Evolutionary conservation across 1,139 yeast genomes (phyloP).

Genomic region (Saccharomycopsis phalli): DNA sequence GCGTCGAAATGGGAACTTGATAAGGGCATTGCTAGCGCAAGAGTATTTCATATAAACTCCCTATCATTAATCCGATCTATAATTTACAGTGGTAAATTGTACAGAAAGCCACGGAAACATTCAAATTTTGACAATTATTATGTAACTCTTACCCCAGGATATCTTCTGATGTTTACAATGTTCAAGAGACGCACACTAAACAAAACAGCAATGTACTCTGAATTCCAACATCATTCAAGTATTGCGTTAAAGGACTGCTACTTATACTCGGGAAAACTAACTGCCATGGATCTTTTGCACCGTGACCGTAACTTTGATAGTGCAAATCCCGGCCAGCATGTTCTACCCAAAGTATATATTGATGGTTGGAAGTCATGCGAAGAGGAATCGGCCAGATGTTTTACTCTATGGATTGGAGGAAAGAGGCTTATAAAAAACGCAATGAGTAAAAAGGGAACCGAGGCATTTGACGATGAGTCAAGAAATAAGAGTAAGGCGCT

Average conservation of each 20-base stretch:
- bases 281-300: constrained; percentile 48
- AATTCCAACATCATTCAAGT: constrained; percentile 42
- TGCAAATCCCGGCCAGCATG: constrained; percentile 43
- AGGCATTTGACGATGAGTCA: not conserved
- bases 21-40: constrained; percentile 46
- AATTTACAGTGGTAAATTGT: constrained; percentile 52
- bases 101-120: constrained; percentile 61
- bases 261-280: constrained; percentile 60
- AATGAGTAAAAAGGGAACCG: not conserved
- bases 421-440: constrained; percentile 36
- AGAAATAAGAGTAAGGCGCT: not conserved
- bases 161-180: constrained; percentile 43
- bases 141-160: constrained; percentile 66
- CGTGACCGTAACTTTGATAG: constrained; percentile 39
- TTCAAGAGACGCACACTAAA: constrained; percentile 30
- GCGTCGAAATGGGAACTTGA: constrained; percentile 46
- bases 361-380: constrained; percentile 86
- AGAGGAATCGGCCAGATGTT: constrained; percentile 62
- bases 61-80: constrained; percentile 53
- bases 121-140: constrained; percentile 51
- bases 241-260: constrained; percentile 63
- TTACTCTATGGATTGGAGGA: constrained; percentile 76
- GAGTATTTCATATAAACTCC: constrained; percentile 46
- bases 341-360: constrained; percentile 61
- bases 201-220: constrained; percentile 39